A percentile compares a stretch with the other conserved stretches of the same genome.
phyloP scores from a whole-genome alignment of 495 filamentous ascomycete species.

The Daldinia childiae region DNA sequence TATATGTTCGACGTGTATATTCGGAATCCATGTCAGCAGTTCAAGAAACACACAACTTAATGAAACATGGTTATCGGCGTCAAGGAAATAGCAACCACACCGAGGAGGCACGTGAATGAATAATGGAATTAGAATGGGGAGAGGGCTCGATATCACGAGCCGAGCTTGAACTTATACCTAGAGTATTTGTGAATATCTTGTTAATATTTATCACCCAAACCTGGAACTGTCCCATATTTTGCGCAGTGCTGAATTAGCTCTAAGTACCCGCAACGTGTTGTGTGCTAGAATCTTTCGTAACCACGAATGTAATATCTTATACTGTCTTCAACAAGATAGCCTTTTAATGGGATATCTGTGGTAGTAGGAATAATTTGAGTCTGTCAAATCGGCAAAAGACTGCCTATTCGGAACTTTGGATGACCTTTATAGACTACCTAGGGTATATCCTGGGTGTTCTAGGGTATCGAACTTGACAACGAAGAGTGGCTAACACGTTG shows the following conservation, averaged over 20 bases:
- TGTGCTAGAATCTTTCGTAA: too few relatives aligned
- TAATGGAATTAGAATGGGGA: constrained; percentile 14
- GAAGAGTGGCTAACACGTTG: too few relatives aligned
- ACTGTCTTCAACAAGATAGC: too few relatives aligned
- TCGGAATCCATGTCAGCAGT: background rate
- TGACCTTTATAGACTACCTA: background rate
- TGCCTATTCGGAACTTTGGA: background rate
- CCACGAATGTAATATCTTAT: too few relatives aligned
- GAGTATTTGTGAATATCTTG: constrained; percentile 44
- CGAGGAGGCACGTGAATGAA: constrained; percentile 15
- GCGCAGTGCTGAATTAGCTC: too few relatives aligned
- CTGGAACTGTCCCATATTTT: background rate
- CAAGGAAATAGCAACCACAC: constrained; percentile 24
- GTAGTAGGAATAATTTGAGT: background rate
- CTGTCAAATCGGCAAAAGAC: background rate
- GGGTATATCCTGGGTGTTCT: background rate
- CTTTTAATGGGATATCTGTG: too few relatives aligned
- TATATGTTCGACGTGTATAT: background rate
- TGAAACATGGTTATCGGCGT: constrained; percentile 27
- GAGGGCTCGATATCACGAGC: constrained; percentile 36
- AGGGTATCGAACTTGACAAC: background rate
- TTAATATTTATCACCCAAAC: constrained; percentile 33
- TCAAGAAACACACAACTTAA: background rate
- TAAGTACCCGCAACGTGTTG: too few relatives aligned
- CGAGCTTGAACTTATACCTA: constrained; percentile 43